Conservation (phyloP, 2,329 filamentous ascomycete genomes). For the Pseudogymnoascus sp. region DNA sequence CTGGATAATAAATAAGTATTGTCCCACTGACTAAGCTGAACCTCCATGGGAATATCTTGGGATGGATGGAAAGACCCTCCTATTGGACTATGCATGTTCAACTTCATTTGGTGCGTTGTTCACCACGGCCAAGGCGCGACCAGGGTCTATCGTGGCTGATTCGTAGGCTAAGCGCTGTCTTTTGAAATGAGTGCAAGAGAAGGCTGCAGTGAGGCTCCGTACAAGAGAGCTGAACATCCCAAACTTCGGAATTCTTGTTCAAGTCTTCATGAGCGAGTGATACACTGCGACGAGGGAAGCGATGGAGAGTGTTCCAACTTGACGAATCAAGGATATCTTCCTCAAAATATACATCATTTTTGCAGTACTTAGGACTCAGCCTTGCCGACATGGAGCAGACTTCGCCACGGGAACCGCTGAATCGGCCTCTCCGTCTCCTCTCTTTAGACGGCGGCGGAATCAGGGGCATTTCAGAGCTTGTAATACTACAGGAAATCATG, state of each 20-base stretch:
- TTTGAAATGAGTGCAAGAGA: neutral
- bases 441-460: constrained; percentile 29
- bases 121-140: neutral
- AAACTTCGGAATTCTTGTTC: neutral
- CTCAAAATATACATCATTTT: neutral
- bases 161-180: neutral
- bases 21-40: too few relatives aligned
- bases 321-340: neutral
- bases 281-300: neutral
- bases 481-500: constrained; percentile 24
- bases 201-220: neutral
- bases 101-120: too few relatives aligned
- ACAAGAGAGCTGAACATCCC: neutral
- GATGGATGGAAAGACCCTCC: too few relatives aligned
- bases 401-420: neutral
- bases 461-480: constrained; percentile 22
- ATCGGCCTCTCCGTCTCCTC: neutral
- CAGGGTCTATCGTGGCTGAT: neutral
- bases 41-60: too few relatives aligned
- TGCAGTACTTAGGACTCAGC: neutral
- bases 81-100: too few relatives aligned
- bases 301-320: neutral
- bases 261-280: neutral
- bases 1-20: too few relatives aligned
- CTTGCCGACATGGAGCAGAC: neutral